These are phyloP conservation scores for Aspergillus fischeri DNA, from an alignment of 2,329 filamentous ascomycete species.

Conservation along the genomic window DNA sequence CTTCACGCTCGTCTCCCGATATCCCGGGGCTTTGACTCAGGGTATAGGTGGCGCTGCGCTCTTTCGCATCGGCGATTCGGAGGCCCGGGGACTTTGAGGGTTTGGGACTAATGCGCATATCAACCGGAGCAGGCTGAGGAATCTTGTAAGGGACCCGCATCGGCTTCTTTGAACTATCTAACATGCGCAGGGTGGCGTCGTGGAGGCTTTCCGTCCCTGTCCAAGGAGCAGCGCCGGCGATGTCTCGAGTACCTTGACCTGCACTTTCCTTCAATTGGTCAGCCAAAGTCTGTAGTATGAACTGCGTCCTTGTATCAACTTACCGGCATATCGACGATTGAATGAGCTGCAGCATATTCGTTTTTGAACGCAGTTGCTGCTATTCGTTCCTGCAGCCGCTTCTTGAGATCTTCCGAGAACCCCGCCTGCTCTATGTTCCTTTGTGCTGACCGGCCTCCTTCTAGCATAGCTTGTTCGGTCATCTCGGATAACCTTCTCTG, in stretches of 20 bases:
- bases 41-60: conserved; percentile 54
- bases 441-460: conserved; percentile 51
- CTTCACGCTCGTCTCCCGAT: conserved; percentile 68
- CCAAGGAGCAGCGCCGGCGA: conserved; percentile 70
- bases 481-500: conserved; percentile 55
- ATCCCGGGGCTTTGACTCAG: conserved; percentile 54
- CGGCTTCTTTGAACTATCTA: conserved; percentile 59
- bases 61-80: conserved; percentile 55
- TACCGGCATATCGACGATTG: conserved; percentile 51
- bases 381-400: conserved; percentile 56
- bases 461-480: conserved; percentile 56
- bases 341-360: conserved; percentile 51
- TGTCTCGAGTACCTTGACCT: conserved; percentile 63
- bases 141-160: conserved; percentile 43
- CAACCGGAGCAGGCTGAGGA: conserved; percentile 38
- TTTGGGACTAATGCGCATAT: conserved; percentile 44
- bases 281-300: not conserved
- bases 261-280: conserved; percentile 48
- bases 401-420: conserved; percentile 59
- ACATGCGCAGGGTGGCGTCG: conserved; percentile 79
- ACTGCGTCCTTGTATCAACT: conserved; percentile 5
- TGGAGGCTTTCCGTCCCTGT: conserved; percentile 68
- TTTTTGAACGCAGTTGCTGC: conserved; percentile 52
- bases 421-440: conserved; percentile 59
- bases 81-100: conserved; percentile 42